Conservation (phyloP, 2,329 filamentous ascomycete species). For the Achaetomium macrosporum region DNA sequence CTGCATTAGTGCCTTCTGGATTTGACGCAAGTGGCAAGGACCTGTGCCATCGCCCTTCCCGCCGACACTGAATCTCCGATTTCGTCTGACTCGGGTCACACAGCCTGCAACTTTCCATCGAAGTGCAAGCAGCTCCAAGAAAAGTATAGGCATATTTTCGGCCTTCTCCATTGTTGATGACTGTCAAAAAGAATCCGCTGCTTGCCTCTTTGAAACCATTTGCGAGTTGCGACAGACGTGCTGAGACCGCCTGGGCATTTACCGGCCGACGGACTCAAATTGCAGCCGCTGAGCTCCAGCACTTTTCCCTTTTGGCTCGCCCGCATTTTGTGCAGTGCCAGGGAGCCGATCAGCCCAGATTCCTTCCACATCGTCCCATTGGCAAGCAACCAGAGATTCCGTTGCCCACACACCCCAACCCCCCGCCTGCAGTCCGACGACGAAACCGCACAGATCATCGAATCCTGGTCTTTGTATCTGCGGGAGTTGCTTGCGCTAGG, state of each 20-base stretch:
- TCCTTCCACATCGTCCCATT: slow-evolving; percentile 26
- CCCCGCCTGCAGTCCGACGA: slow-evolving; percentile 11
- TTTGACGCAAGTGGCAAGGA: not conserved
- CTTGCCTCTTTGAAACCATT: not conserved
- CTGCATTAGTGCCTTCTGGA: not conserved
- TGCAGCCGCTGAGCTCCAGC: slow-evolving; percentile 11
- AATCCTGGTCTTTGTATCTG: slow-evolving; percentile 15
- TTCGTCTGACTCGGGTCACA: not conserved
- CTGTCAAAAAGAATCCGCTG: not conserved
- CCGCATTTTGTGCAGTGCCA: slow-evolving; percentile 14
- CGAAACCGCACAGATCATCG: slow-evolving; percentile 16
- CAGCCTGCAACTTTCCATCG: not conserved
- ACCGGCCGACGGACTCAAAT: not conserved
- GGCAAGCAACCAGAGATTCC: slow-evolving; percentile 15
- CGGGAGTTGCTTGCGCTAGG: slow-evolving; percentile 20
- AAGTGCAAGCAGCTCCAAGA: too few species aligned
- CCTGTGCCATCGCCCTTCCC: not conserved
- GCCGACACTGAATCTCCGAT: not conserved
- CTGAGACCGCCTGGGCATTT: not conserved
- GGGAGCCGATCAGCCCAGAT: slow-evolving; percentile 25
- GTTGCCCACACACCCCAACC: slow-evolving; percentile 17
- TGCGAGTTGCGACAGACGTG: not conserved
- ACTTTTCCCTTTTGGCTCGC: slow-evolving; percentile 20
- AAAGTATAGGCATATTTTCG: too few species aligned
- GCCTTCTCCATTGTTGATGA: too few species aligned